Base-by-base conservation (phyloP, 2,329 filamentous ascomycete species). In the Alternaria viburni region DNA sequence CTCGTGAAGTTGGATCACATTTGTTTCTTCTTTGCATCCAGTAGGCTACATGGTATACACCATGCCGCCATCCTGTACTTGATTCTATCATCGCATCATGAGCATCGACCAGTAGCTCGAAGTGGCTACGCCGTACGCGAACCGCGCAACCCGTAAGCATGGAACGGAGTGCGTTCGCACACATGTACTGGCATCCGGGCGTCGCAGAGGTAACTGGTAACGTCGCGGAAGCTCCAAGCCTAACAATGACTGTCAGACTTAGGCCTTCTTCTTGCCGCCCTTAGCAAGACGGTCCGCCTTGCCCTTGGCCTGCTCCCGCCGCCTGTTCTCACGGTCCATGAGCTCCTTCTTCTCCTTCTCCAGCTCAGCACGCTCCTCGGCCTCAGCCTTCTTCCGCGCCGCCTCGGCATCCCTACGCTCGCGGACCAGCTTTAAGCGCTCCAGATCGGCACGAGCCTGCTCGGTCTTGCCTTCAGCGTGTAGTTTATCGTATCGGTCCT, bases 381-480 rank as follows among this genome's bases (percentile, higher is more conserved):
- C 83, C 75, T 85, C 84, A 1, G 88, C 95, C 83, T 92, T 88
- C 85, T 95, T 94, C 73, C 93, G 85, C 28, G 90, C 91, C 57
- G 92, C 89, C 75, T 97, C 95, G 19, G 90, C 90, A 74, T 92
- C 94, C 67, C 96, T 88, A 83, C 93, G 91, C 86, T 97, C 93
- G 51, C 90, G 89, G 70, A 99, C 93, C 63, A 95, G 78, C 79
- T 85, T 89, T 75, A 99, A 83, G 59, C 96, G 88, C 62, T 93
- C 95, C 71, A 98, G 77, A 81, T 99, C 96, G 6, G 92, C 90
- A 79, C 93, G 91, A 51, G 95, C 94, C 85, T 97, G 92, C 65
- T 99, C 96, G 47, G 96, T 98, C 89, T 98, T 98, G 75, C 95
- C 95, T 77, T 93, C 91, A 61, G 93, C 92, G 76, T 97, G 95